Evolutionary conservation across 306 rosid genomes (phyloP).

Genomic region (Prinsepia uniflora): DNA sequence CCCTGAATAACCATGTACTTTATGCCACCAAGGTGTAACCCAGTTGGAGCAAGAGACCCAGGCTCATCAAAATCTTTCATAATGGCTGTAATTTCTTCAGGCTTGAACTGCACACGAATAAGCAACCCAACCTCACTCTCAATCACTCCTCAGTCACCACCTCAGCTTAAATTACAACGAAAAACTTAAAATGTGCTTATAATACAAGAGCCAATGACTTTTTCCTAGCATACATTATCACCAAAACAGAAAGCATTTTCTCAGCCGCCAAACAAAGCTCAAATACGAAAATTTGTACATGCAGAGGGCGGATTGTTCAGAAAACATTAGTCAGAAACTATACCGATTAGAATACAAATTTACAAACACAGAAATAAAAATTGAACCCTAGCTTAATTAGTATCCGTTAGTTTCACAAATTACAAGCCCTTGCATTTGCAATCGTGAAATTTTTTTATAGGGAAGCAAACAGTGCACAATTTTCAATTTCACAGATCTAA

Average conservation of each 20-base stretch:
- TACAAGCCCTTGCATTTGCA: not conserved
- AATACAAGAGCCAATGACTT: no score
- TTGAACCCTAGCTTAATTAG: not conserved
- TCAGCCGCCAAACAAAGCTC: not conserved
- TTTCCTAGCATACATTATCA: not conserved
- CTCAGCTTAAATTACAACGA: not conserved
- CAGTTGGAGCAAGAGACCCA: constrained; percentile 80
- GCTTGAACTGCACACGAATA: constrained; percentile 41
- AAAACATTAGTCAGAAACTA: not conserved
- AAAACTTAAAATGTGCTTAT: not conserved
- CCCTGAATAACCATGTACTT: constrained; percentile 91
- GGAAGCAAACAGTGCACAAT: not conserved
- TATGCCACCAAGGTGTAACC: constrained; percentile 63
- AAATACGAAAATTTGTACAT: not conserved
- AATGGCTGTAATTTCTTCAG: constrained; percentile 56
- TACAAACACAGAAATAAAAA: not conserved
- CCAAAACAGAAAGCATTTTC: not conserved
- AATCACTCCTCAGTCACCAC: not conserved
- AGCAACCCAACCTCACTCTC: not conserved
- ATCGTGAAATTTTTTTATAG: not conserved
- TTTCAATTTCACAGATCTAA: not conserved
- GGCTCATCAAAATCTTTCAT: constrained; percentile 59
- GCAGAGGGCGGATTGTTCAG: not conserved
- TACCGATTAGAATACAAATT: not conserved
- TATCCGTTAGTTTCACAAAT: not conserved